phyloP scores from a whole-genome alignment of 306 rosid species.

The Pyrus pyrifolia region DNA sequence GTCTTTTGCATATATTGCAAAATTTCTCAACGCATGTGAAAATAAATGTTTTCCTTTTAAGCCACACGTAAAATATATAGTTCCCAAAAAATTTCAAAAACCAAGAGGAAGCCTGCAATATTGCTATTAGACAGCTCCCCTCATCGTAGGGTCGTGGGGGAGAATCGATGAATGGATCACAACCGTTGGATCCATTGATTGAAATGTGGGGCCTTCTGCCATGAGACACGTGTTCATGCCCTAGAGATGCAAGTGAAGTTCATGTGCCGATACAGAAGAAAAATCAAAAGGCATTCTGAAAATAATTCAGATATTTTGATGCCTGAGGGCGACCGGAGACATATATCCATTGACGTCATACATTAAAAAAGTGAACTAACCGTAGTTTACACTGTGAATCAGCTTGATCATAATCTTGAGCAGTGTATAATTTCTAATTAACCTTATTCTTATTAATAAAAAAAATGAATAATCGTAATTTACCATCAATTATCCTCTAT shows the following conservation, averaged over 20 bases:
- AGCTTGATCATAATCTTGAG: rapidly evolving
- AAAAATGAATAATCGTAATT: too few species aligned
- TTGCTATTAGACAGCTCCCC: too few species aligned
- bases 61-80: neutral
- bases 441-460: too few species aligned
- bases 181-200: neutral
- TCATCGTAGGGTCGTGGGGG: neutral
- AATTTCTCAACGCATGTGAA: neutral
- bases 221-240: neutral
- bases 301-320: too few species aligned
- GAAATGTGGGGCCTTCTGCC: neutral
- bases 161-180: neutral
- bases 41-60: neutral
- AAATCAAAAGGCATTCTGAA: neutral
- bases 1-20: too few species aligned
- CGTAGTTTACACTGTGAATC: rapidly evolving
- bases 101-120: too few species aligned
- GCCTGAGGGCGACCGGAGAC: too few species aligned
- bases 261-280: neutral
- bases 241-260: neutral
- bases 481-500: too few species aligned
- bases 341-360: too few species aligned
- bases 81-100: neutral
- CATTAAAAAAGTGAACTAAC: too few species aligned
- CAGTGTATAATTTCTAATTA: too few species aligned